These are phyloP conservation scores for Hirsutella rhossiliensis DNA, from an alignment of 2,329 filamentous ascomycete species.

Conservation along the genomic window DNA sequence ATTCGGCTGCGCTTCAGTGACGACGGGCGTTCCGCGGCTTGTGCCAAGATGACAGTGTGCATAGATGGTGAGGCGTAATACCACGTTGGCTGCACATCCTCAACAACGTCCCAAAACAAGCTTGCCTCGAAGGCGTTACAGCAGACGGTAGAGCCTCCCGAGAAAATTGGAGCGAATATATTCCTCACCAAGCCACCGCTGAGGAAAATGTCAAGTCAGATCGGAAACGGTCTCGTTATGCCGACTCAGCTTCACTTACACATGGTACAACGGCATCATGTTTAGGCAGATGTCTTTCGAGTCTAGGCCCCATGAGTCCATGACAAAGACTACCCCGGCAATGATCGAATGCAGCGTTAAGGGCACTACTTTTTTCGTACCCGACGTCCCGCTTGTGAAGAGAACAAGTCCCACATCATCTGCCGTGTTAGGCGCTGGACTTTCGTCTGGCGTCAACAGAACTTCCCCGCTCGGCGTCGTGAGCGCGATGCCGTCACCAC, in stretches of 20 bases:
- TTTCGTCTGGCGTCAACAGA: conserved; percentile 1
- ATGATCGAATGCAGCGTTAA: conserved; percentile 37
- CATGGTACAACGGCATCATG: conserved; percentile 48
- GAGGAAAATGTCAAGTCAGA: not conserved
- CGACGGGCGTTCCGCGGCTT: conserved; percentile 24
- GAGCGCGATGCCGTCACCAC: conserved; percentile 23
- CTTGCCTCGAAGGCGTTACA: conserved; percentile 41
- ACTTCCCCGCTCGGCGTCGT: conserved; percentile 5
- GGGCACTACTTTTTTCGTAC: conserved; percentile 46
- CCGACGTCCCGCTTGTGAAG: conserved; percentile 45
- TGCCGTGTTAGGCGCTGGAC: conserved; percentile 22
- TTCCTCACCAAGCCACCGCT: conserved; percentile 41
- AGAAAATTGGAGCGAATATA: conserved; percentile 40
- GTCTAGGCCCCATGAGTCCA: conserved; percentile 39
- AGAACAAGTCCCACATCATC: conserved; percentile 38
- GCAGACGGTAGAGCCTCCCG: conserved; percentile 40
- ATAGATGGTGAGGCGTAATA: conserved; percentile 47
- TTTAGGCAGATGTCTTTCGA: conserved; percentile 38
- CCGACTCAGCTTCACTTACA: conserved; percentile 21
- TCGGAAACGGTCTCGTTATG: not conserved
- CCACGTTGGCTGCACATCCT: conserved; percentile 37
- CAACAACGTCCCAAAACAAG: conserved; percentile 42
- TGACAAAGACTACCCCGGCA: conserved; percentile 36
- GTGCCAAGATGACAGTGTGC: conserved; percentile 41
- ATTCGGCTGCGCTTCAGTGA: conserved; percentile 31